Conservation (phyloP, 169 alveolate species). For the Eimeria sp. region DNA sequence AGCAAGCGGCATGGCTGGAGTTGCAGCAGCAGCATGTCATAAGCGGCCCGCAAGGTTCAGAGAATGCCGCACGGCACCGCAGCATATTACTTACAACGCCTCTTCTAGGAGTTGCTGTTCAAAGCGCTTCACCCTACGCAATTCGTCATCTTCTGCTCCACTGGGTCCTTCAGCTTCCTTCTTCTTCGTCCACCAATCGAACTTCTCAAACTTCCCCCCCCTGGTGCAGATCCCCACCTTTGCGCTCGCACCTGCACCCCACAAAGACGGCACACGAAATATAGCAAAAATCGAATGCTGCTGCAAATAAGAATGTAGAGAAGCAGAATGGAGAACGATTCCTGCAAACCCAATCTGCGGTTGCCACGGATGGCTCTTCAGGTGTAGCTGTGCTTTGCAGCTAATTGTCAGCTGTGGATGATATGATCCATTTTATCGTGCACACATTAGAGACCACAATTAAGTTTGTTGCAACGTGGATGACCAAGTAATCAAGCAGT, state of each 20-base stretch:
- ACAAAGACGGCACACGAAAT: background rate
- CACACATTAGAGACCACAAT: background rate
- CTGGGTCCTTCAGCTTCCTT: conserved; percentile 26
- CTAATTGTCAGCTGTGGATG: background rate
- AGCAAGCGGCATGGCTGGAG: background rate
- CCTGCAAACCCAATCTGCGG: background rate
- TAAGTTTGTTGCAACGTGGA: background rate
- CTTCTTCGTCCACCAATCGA: conserved; percentile 82
- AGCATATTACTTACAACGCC: conserved; percentile 57
- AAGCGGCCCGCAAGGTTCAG: background rate
- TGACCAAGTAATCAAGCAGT: background rate
- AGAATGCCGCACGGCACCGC: background rate
- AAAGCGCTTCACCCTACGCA: conserved; percentile 65
- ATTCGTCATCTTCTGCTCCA: conserved; percentile 53
- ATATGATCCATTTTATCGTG: background rate
- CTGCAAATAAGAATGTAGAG: background rate
- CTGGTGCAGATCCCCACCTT: conserved; percentile 73
- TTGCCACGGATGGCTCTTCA: background rate
- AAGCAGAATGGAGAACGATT: background rate
- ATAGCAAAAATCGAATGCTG: background rate
- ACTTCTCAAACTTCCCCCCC: conserved; percentile 77
- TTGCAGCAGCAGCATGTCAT: background rate
- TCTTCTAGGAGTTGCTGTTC: conserved; percentile 71
- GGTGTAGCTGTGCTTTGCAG: background rate
- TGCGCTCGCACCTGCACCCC: conserved; percentile 78